phyloP scores from a whole-genome alignment of 2,329 filamentous ascomycete genomes.

The Didymella glomerata region DNA sequence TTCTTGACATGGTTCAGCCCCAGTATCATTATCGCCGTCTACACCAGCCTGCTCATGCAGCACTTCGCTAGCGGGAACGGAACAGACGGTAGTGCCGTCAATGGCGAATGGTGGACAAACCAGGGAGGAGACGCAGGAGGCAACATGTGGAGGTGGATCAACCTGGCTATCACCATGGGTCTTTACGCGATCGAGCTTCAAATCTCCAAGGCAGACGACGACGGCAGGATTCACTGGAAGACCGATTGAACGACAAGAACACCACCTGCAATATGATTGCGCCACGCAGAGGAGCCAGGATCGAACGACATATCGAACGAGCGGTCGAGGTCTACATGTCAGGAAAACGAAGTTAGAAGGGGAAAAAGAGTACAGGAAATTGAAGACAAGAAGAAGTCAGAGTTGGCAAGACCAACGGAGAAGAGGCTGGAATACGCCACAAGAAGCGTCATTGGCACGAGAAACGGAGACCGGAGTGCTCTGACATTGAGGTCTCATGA shows the following conservation, averaged over 20 bases:
- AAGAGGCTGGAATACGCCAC: neutral
- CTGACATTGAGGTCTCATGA: neutral
- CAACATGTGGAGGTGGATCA: constrained; percentile 93
- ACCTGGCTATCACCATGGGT: constrained; percentile 86
- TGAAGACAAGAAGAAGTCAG: neutral
- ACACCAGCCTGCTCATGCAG: constrained; percentile 93
- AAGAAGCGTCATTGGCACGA: neutral
- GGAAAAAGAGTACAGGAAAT: neutral
- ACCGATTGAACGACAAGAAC: constrained; percentile 66
- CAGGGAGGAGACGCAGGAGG: constrained; percentile 83
- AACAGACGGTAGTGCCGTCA: constrained; percentile 54
- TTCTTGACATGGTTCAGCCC: constrained; percentile 94
- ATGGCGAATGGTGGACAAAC: constrained; percentile 80
- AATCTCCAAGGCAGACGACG: constrained; percentile 81
- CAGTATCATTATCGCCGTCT: constrained; percentile 92
- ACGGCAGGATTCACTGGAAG: constrained; percentile 87
- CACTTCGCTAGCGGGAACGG: constrained; percentile 79
- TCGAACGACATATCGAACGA: neutral
- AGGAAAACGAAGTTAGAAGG: too few relatives aligned
- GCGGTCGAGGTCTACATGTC: neutral
- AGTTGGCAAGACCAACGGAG: neutral
- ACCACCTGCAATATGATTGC: neutral
- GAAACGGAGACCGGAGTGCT: neutral
- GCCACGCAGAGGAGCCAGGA: neutral
- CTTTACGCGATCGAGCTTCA: constrained; percentile 92